Base-by-base conservation (phyloP, 1,284 basidiomycete genomes). In the Boletus semigastroideus region DNA sequence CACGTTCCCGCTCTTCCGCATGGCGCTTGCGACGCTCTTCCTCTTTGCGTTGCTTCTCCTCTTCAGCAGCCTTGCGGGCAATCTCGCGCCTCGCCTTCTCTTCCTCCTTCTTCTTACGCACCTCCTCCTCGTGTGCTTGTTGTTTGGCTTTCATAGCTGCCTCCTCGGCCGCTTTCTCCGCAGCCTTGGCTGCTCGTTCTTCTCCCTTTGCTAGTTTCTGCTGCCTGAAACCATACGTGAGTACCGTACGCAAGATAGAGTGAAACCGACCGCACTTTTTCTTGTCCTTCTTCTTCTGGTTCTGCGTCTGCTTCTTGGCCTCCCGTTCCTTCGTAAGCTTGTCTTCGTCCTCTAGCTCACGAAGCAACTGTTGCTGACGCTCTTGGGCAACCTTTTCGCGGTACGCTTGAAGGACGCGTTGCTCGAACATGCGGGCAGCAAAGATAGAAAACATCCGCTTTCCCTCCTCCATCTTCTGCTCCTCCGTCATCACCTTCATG, bases 361-460 rank as follows among this genome's bases (percentile, higher is more conserved):
- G 83, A 46, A 96, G 77, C 11, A 96, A 78, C 63, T 95, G 91
- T 54, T 87, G 76, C 70, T 94, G 92, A 61, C 91, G 82, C 69
- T 94, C 91, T 67, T 92, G 90, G 19, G 94, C 92, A n/a, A 95
- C 88, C 62, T 87, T 86, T 74, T 95, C 94, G 49, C 92, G 86
- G 68, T 94, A 96, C 6, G 93, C 91, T 60, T 93, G 87, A 49
- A 98, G 82, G 37, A 98, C 96, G 25, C 96, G 86, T 72, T 98
- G 94, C 75, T 99, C 96, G 70, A 99, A 98, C 94, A 98, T 97
- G 51, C 97, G 86, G 37, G 96, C 96, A n/a, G 96, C 96, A 69
- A 98, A 99, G 73, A 99, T 98, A 60, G 94, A 94, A 78, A 99
- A 99, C 96, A 99, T 99, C 49, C 93, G 86, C 71, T 95, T 93